Evolutionary conservation across 2,329 filamentous ascomycete species (phyloP).

Genomic region (Nigrospora sphaerica): DNA sequence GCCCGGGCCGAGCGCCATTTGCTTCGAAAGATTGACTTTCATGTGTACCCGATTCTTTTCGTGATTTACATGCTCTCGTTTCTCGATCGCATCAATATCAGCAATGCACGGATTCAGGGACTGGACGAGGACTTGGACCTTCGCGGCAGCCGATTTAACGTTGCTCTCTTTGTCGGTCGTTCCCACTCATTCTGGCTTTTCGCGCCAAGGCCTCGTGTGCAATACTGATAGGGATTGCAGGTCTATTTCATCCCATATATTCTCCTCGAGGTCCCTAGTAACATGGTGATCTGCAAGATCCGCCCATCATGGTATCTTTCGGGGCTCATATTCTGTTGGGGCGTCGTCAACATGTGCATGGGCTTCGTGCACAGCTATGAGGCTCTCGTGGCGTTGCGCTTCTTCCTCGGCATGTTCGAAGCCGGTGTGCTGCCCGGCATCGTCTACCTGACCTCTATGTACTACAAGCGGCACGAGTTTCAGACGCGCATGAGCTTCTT

Average conservation of each 20-base stretch:
- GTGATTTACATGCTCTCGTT: constrained; percentile 34
- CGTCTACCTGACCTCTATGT: constrained; percentile 39
- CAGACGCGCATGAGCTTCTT: constrained; percentile 37
- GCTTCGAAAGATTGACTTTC: constrained; percentile 31
- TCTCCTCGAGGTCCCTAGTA: constrained; percentile 36
- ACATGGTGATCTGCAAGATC: constrained; percentile 34
- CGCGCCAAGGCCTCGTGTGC: not conserved
- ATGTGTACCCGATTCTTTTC: constrained; percentile 32
- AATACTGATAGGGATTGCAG: constrained; percentile 7
- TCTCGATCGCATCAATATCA: constrained; percentile 38
- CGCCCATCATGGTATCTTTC: constrained; percentile 31
- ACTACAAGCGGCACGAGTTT: constrained; percentile 41
- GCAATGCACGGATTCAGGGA: constrained; percentile 38
- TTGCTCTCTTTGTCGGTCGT: constrained; percentile 28
- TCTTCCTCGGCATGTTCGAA: constrained; percentile 38
- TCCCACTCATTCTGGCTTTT: constrained; percentile 10
- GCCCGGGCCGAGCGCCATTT: constrained; percentile 25
- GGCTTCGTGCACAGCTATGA: constrained; percentile 33
- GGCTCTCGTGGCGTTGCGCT: constrained; percentile 32
- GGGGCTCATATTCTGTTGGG: constrained; percentile 34
- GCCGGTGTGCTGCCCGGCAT: constrained; percentile 38
- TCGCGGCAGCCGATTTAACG: constrained; percentile 33
- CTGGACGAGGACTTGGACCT: constrained; percentile 33
- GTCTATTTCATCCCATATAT: constrained; percentile 34
- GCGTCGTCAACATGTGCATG: constrained; percentile 37